phyloP scores from a whole-genome alignment of 2,329 filamentous ascomycete genomes.

The Curvularia verruculosa region DNA sequence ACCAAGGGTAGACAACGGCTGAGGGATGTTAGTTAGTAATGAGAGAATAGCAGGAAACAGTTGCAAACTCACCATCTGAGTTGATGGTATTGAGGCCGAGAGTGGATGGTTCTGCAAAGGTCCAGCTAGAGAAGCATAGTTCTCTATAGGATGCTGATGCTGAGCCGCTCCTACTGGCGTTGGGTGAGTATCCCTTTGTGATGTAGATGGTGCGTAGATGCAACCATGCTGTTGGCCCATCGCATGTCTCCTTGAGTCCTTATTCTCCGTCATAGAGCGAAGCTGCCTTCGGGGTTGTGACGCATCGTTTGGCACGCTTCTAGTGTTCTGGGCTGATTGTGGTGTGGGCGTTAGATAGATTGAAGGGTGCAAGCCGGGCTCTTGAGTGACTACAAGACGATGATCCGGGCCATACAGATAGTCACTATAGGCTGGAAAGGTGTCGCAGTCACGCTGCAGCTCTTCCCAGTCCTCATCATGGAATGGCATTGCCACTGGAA shows the following conservation, averaged over 20 bases:
- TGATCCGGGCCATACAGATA: slow-evolving; percentile 26
- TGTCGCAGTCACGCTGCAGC: slow-evolving; percentile 22
- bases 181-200: neutral
- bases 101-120: slow-evolving; percentile 2
- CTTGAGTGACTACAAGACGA: slow-evolving; percentile 15
- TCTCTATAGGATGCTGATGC: neutral
- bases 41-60: neutral
- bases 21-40: neutral
- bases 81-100: neutral
- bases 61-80: neutral
- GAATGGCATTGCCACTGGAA: slow-evolving; percentile 23
- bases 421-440: slow-evolving; percentile 34
- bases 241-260: neutral
- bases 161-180: neutral
- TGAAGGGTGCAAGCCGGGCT: slow-evolving; percentile 26
- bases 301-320: neutral
- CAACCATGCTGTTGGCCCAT: slow-evolving; percentile 1
- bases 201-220: neutral
- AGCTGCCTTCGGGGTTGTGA: slow-evolving; percentile 3
- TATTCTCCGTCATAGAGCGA: neutral
- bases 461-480: slow-evolving; percentile 27
- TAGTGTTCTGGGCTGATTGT: slow-evolving; percentile 10
- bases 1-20: no score
- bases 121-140: neutral
- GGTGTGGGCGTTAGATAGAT: slow-evolving; percentile 4